These are phyloP conservation scores for Hericium coralloides DNA, from an alignment of 768 basidiomycete genomes.

Conservation along the genomic window DNA sequence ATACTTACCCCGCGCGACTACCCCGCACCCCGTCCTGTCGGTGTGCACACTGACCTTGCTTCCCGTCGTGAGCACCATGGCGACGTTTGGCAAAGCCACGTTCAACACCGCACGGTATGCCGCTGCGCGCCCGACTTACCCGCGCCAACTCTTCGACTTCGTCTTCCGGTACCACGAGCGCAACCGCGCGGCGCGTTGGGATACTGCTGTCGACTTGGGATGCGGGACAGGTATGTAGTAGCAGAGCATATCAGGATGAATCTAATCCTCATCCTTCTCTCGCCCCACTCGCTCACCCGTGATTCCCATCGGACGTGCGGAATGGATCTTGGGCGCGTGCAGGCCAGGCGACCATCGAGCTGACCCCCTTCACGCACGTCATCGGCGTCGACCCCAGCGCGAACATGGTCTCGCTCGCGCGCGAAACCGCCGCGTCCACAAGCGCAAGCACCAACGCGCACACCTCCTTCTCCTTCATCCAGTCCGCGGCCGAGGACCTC, in stretches of 20 bases:
- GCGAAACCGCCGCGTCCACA: conserved; percentile 37
- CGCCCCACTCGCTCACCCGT: neutral
- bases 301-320: neutral
- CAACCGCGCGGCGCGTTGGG: conserved; percentile 31
- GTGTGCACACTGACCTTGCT: no score
- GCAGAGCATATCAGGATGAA: no score
- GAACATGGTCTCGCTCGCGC: conserved; percentile 49
- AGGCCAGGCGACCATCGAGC: conserved; percentile 65
- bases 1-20: no score
- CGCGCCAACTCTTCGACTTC: conserved; percentile 50
- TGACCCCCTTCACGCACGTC: conserved; percentile 48
- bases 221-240: conserved; percentile 66
- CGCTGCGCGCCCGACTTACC: conserved; percentile 65
- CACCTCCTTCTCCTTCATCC: conserved; percentile 25
- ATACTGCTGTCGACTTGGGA: conserved; percentile 64
- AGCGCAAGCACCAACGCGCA: conserved; percentile 29
- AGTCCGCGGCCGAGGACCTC: conserved; percentile 47
- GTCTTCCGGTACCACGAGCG: conserved; percentile 50
- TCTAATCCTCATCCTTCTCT: neutral
- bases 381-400: conserved; percentile 69
- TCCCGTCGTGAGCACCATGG: conserved; percentile 33
- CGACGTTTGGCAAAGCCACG: conserved; percentile 62
- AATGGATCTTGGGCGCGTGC: neutral
- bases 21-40: no score
- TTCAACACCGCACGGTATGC: conserved; percentile 68